These are phyloP conservation scores for Talaromyces sp. DNA, from an alignment of 2,329 filamentous ascomycete genomes.

Conservation along the genomic window DNA sequence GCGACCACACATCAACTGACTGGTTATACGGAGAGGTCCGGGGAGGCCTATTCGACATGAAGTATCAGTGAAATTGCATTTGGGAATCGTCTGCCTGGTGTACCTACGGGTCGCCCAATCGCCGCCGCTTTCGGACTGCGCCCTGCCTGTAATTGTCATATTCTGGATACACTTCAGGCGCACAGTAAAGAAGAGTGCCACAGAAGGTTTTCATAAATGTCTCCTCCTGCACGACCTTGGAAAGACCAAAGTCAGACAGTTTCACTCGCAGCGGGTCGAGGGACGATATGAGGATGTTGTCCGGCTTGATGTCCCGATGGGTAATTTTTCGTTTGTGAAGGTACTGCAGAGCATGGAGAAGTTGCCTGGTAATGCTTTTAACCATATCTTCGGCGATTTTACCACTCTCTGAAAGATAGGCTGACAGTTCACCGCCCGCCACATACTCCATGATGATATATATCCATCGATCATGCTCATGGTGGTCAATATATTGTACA, in stretches of 20 bases:
- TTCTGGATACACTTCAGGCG: conserved; percentile 91
- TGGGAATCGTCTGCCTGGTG: not conserved
- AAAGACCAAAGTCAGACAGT: conserved; percentile 92
- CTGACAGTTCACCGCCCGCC: conserved; percentile 74
- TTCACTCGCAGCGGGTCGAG: conserved; percentile 75
- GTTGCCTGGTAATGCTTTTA: conserved; percentile 62
- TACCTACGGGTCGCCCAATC: conserved; percentile 45
- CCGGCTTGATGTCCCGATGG: conserved; percentile 97
- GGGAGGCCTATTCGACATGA: conserved; percentile 28
- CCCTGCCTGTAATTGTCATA: conserved; percentile 61
- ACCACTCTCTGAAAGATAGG: conserved; percentile 59
- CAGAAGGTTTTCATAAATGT: conserved; percentile 96
- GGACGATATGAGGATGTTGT: conserved; percentile 85
- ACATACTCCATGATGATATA: conserved; percentile 98
- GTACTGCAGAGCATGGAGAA: conserved; percentile 79
- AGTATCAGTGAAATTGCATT: not conserved
- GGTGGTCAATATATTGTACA: conserved; percentile 83
- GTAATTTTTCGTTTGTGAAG: conserved; percentile 86
- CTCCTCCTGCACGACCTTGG: conserved; percentile 87
- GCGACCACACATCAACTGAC: conserved; percentile 93
- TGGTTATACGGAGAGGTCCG: conserved; percentile 71
- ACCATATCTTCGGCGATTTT: conserved; percentile 63
- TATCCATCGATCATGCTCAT: conserved; percentile 73
- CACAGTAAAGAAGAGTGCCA: conserved; percentile 91
- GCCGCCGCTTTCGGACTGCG: conserved; percentile 59